Evolutionary conservation across 2,329 filamentous ascomycete species (phyloP), one percentile per base, ranked within the genome.

Genomic region (Pestalotiopsis fici): DNA sequence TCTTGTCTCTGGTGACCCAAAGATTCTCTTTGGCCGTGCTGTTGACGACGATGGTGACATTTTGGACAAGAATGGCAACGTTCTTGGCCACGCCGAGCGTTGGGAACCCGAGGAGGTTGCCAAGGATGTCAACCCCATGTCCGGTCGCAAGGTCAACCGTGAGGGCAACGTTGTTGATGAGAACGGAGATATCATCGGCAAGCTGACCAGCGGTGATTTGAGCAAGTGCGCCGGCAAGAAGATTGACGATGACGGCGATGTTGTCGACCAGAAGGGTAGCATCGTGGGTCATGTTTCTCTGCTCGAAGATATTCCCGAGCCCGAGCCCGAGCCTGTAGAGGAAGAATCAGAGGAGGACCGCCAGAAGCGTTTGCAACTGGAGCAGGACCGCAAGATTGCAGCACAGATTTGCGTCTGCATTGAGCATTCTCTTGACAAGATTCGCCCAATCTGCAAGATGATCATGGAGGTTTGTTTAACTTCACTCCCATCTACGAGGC

Each of bases 31-130:
- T 47, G 93, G 93, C 18, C 91, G 93, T 59, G 74, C 84, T 9
- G 93, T 96, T 21, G 93, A 96, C 67, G 90, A 93, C 69, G 93
- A 97, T 70, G 93, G 93, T 47, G 93, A 96, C 67, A 89, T 97
- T 37, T 84, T 92, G 66, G 93, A 96, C 82, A 90, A 89, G 77
- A 94, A 93, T 75, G 87, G 87, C 37, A 90, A 90, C 69, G 75
- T 81, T 1, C 77, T 90, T 2, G 87, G 86, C 31, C 85, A 86
- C 69, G 87, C 87, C 0, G 87, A 90, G 77, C 82, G 87, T 23
- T 90, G 86, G 86, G 84, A 87, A 71, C 85, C 87, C 74, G 81
- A 82, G 12, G 84, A 83, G 72, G 89, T 81, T 12, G 28, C n/a
- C n/a, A 84, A 83, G 77, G 81, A 85, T 66, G 79, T 84, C 71